Conservation (phyloP, 225 moss, liverwort and hornwort genomes). For the Bryum argenteum region DNA sequence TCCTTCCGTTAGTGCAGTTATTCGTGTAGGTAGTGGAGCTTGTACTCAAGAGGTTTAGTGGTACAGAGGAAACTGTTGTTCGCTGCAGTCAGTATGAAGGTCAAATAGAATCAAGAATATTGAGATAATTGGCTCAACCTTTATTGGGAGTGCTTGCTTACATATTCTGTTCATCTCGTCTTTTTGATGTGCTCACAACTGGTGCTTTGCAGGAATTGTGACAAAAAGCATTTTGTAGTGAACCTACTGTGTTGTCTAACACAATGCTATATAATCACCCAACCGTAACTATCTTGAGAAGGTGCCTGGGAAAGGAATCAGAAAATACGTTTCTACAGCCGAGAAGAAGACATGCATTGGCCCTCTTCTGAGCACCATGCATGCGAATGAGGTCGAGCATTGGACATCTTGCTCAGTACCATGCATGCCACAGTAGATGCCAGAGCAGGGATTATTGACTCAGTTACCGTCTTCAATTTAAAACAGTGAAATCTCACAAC, state of each 20-base stretch:
- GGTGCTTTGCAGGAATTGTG: constrained; percentile 4
- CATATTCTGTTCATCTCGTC: background rate
- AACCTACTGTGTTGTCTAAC: constrained; percentile 4
- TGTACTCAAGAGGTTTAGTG: background rate
- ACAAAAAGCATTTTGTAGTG: background rate
- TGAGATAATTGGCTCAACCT: background rate
- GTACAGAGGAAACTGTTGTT: background rate
- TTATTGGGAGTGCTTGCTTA: background rate
- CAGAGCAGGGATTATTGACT: no score
- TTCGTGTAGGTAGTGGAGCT: background rate
- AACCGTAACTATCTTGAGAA: background rate
- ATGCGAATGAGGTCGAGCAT: background rate
- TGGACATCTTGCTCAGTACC: background rate
- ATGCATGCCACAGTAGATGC: background rate
- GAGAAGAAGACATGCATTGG: background rate
- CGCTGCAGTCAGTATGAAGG: constrained; percentile 1
- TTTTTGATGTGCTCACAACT: background rate
- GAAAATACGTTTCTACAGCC: background rate
- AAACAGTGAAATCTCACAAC: background rate
- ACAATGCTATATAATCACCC: background rate
- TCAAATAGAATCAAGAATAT: background rate
- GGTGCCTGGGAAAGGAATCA: background rate
- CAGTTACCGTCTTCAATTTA: background rate
- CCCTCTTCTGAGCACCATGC: background rate
- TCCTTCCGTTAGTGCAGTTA: background rate